Base-by-base conservation (phyloP, 2,329 filamentous ascomycete species). In the Canariomyces notabilis region DNA sequence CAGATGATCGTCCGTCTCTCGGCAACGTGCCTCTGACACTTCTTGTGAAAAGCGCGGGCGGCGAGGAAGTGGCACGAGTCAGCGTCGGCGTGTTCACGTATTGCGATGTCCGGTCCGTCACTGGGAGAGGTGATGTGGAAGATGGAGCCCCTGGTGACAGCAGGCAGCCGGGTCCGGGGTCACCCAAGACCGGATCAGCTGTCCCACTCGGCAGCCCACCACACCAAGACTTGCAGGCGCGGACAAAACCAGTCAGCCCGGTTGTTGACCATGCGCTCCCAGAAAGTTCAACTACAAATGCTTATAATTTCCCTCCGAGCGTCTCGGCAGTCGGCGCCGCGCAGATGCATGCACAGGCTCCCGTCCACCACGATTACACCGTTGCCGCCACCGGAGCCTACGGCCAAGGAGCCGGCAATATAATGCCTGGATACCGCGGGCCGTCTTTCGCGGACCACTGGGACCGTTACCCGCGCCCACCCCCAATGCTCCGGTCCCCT, bases 401-500 rank as follows among this genome's bases (percentile, higher is more conserved):
- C 53, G 53, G 59, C 40, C 69, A 70, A 54, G 61, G 54, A 53
- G 68, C 62, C 58, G 69, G 63, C 68, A 77, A 66, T 50, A 80
- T 81, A 76, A 68, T 80, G 37, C 72, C 72, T 31, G 68, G 74
- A 2, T 80, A 79, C 57, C 69, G 78, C 54, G 74, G 67, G 56
- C 65, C 69, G 34, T 75, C 71, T 44, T 79, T 76, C 53, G 64
- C 69, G 15, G 72, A 78, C 51, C 68, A 71, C 38, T 79, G 75
- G 15, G 72, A 78, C 51, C 68, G 71, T 38, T 79, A 75, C 53
- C 55, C 66, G 2, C 65, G 69, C 8, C 54, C 56, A 4, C 56
- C 60, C 1, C 56, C 59, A 3, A 54, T 61, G 18, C 48, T 64
- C 6, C 53, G 61, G 6, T 61, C 61, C 6, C 57, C 60, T 0